Conservation (phyloP, 306 rosid species). For the Trifolium pratense region DNA sequence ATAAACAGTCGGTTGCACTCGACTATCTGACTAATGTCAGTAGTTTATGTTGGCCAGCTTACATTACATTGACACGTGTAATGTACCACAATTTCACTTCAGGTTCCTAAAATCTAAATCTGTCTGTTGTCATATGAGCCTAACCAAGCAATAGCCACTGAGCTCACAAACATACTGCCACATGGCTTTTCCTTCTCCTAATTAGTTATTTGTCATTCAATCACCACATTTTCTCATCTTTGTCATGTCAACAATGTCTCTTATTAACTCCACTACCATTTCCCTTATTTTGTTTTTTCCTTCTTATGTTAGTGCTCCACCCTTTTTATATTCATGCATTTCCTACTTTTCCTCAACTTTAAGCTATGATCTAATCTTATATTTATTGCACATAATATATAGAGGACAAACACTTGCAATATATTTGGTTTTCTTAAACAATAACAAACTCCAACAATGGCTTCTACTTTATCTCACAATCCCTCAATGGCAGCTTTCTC, state of each 20-base stretch:
- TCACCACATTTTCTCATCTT: neutral
- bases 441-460: constrained; percentile 48
- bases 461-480: constrained; percentile 54
- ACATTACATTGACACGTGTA: constrained; percentile 15
- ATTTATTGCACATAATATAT: neutral
- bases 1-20: neutral
- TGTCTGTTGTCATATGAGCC: neutral
- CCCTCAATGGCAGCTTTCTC: constrained; percentile 57
- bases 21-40: neutral
- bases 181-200: constrained; percentile 45
- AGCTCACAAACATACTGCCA: constrained; percentile 38
- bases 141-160: constrained; percentile 35
- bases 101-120: neutral
- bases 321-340: too few relatives aligned
- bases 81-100: neutral
- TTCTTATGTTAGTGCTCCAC: constrained; percentile 12
- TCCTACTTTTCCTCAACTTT: too few relatives aligned
- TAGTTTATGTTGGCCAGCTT: constrained; percentile 9
- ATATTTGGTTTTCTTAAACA: constrained; percentile 18
- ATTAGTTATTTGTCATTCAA: too few relatives aligned
- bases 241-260: neutral
- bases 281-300: neutral
- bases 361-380: too few relatives aligned
- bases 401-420: neutral
- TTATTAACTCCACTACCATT: constrained; percentile 11